Conservation (phyloP, 1,284 basidiomycete species). For the Tilletia caries region DNA sequence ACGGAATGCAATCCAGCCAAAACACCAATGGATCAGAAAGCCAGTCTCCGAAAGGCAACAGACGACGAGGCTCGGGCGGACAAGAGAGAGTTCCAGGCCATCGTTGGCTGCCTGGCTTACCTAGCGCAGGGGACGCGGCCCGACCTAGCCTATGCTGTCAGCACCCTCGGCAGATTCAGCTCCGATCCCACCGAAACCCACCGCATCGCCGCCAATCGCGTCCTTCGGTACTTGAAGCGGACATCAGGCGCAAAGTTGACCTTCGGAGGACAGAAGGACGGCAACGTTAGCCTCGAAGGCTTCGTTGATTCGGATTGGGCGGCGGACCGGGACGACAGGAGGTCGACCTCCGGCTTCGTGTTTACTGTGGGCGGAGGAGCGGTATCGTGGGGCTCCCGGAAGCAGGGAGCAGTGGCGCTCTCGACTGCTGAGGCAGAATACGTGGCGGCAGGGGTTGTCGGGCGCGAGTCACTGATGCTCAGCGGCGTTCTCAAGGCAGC, state of each 20-base stretch:
- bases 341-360: slow-evolving; percentile 18
- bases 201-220: slow-evolving; percentile 55
- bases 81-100: neutral
- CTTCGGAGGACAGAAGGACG: neutral
- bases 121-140: slow-evolving; percentile 55
- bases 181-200: slow-evolving; percentile 49
- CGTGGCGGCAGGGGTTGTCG: too few species aligned
- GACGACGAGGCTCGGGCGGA: neutral
- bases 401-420: too few species aligned
- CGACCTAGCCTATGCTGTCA: slow-evolving; percentile 58
- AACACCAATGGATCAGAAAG: neutral
- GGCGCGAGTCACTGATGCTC: too few species aligned
- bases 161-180: slow-evolving; percentile 53
- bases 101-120: slow-evolving; percentile 57
- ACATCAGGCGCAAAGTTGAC: slow-evolving; percentile 55
- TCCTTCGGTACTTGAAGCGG: slow-evolving; percentile 60
- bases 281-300: neutral
- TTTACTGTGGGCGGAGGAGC: slow-evolving; percentile 14
- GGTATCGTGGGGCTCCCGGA: slow-evolving; percentile 17
- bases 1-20: neutral
- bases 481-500: neutral
- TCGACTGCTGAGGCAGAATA: too few species aligned
- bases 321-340: slow-evolving; percentile 11
- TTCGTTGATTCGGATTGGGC: slow-evolving; percentile 23
- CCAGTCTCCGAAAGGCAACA: neutral